Conservation (phyloP, 2,329 filamentous ascomycete genomes). For the Pseudogymnoascus sp. region DNA sequence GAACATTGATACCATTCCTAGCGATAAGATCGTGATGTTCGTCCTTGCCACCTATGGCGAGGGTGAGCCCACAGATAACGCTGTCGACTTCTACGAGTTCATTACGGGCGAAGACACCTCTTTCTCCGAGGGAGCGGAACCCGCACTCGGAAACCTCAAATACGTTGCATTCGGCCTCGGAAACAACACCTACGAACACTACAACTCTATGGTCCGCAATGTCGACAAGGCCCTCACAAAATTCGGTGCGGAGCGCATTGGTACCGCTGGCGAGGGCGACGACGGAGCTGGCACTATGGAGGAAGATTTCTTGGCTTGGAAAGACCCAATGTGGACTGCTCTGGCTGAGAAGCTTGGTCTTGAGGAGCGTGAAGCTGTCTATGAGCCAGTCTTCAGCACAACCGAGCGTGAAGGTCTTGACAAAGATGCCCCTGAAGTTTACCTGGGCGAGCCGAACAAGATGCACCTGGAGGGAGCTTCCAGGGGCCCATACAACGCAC, state of each 20-base stretch:
- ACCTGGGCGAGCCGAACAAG: constrained; percentile 92
- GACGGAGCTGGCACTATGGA: constrained; percentile 99
- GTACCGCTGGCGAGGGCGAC: constrained; percentile 86
- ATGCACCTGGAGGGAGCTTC: constrained; percentile 79
- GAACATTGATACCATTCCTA: constrained; percentile 79
- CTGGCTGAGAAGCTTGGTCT: constrained; percentile 76
- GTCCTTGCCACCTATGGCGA: constrained; percentile 96
- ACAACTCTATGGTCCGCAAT: constrained; percentile 96
- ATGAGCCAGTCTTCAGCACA: constrained; percentile 86
- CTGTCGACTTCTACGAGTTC: constrained; percentile 98
- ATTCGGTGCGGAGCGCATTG: constrained; percentile 76
- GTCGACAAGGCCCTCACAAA: constrained; percentile 74
- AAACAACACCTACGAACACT: constrained; percentile 99
- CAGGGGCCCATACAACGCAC: constrained; percentile 88
- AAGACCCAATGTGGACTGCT: constrained; percentile 96
- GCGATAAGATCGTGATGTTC: constrained; percentile 90
- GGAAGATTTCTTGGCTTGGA: constrained; percentile 98
- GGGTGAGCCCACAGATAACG: constrained; percentile 97
- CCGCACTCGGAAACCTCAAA: constrained; percentile 73
- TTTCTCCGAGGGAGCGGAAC: constrained; percentile 69
- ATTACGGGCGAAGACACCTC: constrained; percentile 70
- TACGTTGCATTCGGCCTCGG: constrained; percentile 94
- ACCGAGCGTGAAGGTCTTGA: constrained; percentile 66
- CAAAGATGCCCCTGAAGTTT: constrained; percentile 71
- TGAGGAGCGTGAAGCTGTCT: constrained; percentile 91